These are phyloP conservation scores for Sclerotinia minor DNA, from an alignment of 2,329 filamentous ascomycete genomes.

Conservation along the genomic window DNA sequence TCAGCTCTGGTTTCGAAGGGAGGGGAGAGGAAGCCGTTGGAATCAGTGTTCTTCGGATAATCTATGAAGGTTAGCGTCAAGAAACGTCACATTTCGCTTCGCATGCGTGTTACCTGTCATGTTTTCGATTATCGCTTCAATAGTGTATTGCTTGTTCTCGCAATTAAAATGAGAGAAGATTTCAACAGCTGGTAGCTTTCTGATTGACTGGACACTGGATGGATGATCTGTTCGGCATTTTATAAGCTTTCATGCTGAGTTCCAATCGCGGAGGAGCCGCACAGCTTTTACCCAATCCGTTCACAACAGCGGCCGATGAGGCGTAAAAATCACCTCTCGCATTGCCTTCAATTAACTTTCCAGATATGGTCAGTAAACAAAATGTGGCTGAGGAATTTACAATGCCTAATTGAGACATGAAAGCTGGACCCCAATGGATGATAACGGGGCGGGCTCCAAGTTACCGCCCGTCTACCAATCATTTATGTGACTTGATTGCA, in stretches of 20 bases:
- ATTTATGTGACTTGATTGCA: background rate
- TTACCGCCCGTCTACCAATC: background rate
- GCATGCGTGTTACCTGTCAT: constrained; percentile 8
- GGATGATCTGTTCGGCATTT: background rate
- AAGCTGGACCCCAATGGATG: background rate
- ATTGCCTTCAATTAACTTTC: background rate
- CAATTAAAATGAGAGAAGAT: background rate
- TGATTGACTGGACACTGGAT: background rate
- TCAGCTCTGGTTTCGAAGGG: background rate
- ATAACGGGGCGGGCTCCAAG: background rate
- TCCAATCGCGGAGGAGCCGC: background rate
- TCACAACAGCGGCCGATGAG: background rate
- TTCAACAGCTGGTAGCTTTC: background rate
- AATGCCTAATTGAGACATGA: constrained; percentile 3
- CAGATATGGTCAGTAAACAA: background rate
- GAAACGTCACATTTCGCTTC: background rate
- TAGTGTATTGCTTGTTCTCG: background rate
- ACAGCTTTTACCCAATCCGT: background rate
- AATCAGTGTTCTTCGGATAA: background rate
- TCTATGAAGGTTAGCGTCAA: constrained; percentile 3
- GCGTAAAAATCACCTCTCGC: background rate
- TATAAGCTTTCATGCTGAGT: background rate
- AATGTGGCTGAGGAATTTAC: no score
- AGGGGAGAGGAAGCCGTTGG: constrained; percentile 3
- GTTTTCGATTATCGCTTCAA: background rate